phyloP scores from a whole-genome alignment of 495 filamentous ascomycete genomes.

The Penicillium odoratum region DNA sequence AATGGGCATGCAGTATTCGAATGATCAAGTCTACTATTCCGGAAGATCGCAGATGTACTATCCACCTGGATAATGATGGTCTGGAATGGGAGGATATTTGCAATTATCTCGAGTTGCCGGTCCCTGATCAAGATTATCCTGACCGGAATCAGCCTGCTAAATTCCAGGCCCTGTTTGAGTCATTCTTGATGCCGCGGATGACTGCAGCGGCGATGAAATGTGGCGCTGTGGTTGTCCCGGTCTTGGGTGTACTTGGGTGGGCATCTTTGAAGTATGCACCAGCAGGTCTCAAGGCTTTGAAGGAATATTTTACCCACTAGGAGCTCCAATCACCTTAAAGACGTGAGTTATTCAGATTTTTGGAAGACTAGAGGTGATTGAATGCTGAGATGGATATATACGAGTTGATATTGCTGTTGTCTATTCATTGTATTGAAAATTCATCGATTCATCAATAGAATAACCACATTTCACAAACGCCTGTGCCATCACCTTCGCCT shows the following conservation, averaged over 20 bases:
- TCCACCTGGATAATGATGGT: conserved; percentile 25
- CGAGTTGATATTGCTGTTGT: too few species aligned
- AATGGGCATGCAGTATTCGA: conserved; percentile 12
- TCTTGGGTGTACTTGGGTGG: conserved; percentile 18
- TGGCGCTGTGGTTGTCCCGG: conserved; percentile 10
- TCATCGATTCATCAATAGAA: background rate
- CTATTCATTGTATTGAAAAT: background rate
- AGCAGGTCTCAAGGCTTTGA: too few species aligned
- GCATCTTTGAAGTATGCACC: conserved; percentile 7
- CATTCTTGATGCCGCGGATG: conserved; percentile 16
- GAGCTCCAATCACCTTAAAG: too few species aligned
- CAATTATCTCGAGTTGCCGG: conserved; percentile 21
- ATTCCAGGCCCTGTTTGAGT: conserved; percentile 14
- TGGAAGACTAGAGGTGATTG: too few species aligned
- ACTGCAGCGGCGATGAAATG: conserved; percentile 13
- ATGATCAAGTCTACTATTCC: conserved; percentile 20
- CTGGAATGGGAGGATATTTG: conserved; percentile 31
- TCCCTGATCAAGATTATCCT: conserved; percentile 23
- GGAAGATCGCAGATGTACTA: conserved; percentile 17
- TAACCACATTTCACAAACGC: background rate
- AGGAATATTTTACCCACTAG: too few species aligned
- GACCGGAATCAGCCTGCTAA: conserved; percentile 25
- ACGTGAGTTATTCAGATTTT: too few species aligned
- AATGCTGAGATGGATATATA: too few species aligned
- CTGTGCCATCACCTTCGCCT: background rate